These are phyloP conservation scores for Penicillium lagena DNA, from an alignment of 495 filamentous ascomycete species.

Conservation along the genomic window DNA sequence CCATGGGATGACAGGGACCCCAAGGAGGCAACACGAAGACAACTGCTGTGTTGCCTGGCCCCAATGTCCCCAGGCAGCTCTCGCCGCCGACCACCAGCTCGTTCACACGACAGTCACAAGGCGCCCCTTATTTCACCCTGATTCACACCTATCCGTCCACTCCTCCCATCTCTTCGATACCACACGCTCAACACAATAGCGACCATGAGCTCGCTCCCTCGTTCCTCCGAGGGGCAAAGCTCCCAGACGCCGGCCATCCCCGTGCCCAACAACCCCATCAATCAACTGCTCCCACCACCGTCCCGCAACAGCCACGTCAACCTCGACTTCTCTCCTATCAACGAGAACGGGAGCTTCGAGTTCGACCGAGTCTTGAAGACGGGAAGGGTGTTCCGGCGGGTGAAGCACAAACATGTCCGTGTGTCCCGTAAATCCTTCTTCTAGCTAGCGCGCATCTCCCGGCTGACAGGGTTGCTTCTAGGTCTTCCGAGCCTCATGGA, in stretches of 20 bases:
- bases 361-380: constrained; percentile 89
- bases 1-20: too few relatives aligned
- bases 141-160: not conserved
- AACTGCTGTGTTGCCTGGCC: too few relatives aligned
- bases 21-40: too few relatives aligned
- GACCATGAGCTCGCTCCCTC: constrained; percentile 2
- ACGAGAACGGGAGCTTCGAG: constrained; percentile 92
- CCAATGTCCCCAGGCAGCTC: too few relatives aligned
- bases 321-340: constrained; percentile 72
- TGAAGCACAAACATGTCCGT: constrained; percentile 83
- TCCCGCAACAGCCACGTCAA: constrained; percentile 48
- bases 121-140: too few relatives aligned
- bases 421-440: too few relatives aligned
- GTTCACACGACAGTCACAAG: too few relatives aligned
- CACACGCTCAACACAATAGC: too few relatives aligned
- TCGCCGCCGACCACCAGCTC: too few relatives aligned
- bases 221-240: constrained; percentile 19
- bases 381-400: constrained; percentile 78
- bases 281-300: constrained; percentile 8
- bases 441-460: too few relatives aligned
- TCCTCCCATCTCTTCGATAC: not conserved
- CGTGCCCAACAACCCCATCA: constrained; percentile 15
- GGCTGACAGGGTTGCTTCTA: not conserved
- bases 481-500: constrained; percentile 59
- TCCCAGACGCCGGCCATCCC: constrained; percentile 23